Evolutionary conservation across 2,329 filamentous ascomycete species (phyloP).

Genomic region (Xylaria hypoxylon): DNA sequence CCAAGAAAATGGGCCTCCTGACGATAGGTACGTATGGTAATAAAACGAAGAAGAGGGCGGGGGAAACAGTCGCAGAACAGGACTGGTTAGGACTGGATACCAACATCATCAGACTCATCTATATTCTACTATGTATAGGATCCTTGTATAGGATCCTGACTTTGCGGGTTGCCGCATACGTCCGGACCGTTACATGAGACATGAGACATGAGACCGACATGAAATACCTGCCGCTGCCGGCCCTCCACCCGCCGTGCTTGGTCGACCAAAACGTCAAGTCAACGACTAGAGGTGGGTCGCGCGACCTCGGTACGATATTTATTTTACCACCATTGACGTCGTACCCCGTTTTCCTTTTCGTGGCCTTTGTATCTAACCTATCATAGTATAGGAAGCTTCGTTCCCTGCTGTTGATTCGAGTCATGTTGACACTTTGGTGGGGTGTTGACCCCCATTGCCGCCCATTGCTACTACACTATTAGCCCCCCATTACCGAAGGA

Average conservation of each 20-base stretch:
- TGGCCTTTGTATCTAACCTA: slow-evolving; percentile 14
- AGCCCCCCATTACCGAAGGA: slow-evolving; percentile 8
- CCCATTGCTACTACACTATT: not conserved
- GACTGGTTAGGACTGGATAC: not conserved
- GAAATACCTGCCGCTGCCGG: not conserved
- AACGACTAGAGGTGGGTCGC: slow-evolving; percentile 25
- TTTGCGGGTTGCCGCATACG: slow-evolving; percentile 3
- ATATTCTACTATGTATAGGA: not conserved
- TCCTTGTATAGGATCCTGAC: too few species aligned
- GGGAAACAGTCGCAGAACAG: not conserved
- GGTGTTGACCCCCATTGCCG: slow-evolving; percentile 32
- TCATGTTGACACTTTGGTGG: slow-evolving; percentile 28
- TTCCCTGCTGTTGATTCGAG: slow-evolving; percentile 7
- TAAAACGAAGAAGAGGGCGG: not conserved
- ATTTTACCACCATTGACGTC: not conserved
- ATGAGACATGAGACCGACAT: not conserved
- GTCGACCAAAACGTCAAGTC: not conserved
- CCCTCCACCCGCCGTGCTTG: not conserved
- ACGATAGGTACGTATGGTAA: slow-evolving; percentile 13
- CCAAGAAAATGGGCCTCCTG: not conserved
- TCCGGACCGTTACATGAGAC: not conserved
- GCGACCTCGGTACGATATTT: slow-evolving; percentile 28
- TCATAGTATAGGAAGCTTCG: slow-evolving; percentile 5
- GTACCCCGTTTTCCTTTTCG: slow-evolving; percentile 22
- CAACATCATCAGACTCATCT: slow-evolving; percentile 12